Base-by-base conservation (phyloP, 2,329 filamentous ascomycete genomes). In the Stemphylium lycopersici region DNA sequence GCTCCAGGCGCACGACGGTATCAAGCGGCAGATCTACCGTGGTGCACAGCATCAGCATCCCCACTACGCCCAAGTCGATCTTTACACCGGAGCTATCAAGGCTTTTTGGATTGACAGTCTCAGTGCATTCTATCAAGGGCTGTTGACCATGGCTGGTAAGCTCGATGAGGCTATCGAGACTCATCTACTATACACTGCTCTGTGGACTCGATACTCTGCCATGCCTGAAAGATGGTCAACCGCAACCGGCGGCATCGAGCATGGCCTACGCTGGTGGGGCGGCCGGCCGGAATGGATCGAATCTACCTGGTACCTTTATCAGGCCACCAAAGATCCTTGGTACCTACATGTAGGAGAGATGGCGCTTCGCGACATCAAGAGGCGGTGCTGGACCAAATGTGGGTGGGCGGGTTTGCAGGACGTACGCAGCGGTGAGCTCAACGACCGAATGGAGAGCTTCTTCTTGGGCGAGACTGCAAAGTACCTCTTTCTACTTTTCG, bases 391-490 rank as follows among this genome's bases (percentile, higher is more conserved):
- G 86, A 91, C 92, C 0, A 84, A 85, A 58, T 99, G 95, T 67
- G 95, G 95, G 36, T 98, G 93, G 92, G 90, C 93, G 12, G 93
- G 93, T 0, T 81, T 98, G 36, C 76, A 79, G 26, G 80, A 83
- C 56, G 80, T 83, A 16, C 73, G 76, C 6, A 79, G 71, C n/a
- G 93, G 93, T 3, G 91, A 97, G 76, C 86, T 91, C 75, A 90
- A 86, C 64, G 93, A 99, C 72, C 89, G 95, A 31, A 98, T 98
- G 95, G 95, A 99, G 76, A 98, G 93, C 72, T 99, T 98, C 81
- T 98, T 98, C 69, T 82, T 99, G 1, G 93, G 95, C 12, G 95
- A 99, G 76, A 99, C 95, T 1, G 88, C 91, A 39, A 97, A 98
- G 76, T 99, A 99, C 74, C 81, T 99, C 59, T 98, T 96, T 73